phyloP scores from a whole-genome alignment of 2,329 filamentous ascomycete species.

The Aspergillus pseudoglaucus region DNA sequence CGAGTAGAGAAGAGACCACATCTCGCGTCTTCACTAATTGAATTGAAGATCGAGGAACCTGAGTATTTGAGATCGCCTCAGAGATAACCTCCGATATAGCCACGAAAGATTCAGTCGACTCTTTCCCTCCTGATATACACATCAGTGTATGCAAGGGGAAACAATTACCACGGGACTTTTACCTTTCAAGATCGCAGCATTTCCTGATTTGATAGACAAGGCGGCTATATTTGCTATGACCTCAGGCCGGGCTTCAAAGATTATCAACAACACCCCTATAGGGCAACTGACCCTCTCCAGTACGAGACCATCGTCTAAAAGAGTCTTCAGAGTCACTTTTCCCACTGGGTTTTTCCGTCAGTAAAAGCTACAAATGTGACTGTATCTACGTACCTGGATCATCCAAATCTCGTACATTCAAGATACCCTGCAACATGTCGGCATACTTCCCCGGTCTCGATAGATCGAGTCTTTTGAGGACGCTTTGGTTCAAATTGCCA shows the following conservation, averaged over 20 bases:
- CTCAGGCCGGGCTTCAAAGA: conserved; percentile 95
- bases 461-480: conserved; percentile 83
- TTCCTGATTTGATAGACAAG: conserved; percentile 92
- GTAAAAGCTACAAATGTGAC: conserved; percentile 1
- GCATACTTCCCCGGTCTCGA: conserved; percentile 86
- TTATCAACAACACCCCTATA: conserved; percentile 95
- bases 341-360: conserved; percentile 56
- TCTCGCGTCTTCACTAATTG: conserved; percentile 93
- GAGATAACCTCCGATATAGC: conserved; percentile 85
- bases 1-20: conserved; percentile 79
- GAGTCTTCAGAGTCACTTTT: conserved; percentile 72
- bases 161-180: conserved; percentile 1
- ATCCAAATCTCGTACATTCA: conserved; percentile 74
- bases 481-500: conserved; percentile 70
- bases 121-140: conserved; percentile 67
- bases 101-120: conserved; percentile 90
- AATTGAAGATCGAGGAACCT: conserved; percentile 77
- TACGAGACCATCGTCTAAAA: conserved; percentile 76
- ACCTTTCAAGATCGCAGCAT: conserved; percentile 93
- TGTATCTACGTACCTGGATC: conserved; percentile 68
- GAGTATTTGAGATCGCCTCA: conserved; percentile 61
- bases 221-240: conserved; percentile 98
- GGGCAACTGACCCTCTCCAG: conserved; percentile 87
- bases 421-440: conserved; percentile 92
- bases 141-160: background rate